Percentiles rank a stretch among this genome's conserved stretches.
Evolutionary conservation across 768 basidiomycete genomes (phyloP).

Genomic region (Suillus weaverae): DNA sequence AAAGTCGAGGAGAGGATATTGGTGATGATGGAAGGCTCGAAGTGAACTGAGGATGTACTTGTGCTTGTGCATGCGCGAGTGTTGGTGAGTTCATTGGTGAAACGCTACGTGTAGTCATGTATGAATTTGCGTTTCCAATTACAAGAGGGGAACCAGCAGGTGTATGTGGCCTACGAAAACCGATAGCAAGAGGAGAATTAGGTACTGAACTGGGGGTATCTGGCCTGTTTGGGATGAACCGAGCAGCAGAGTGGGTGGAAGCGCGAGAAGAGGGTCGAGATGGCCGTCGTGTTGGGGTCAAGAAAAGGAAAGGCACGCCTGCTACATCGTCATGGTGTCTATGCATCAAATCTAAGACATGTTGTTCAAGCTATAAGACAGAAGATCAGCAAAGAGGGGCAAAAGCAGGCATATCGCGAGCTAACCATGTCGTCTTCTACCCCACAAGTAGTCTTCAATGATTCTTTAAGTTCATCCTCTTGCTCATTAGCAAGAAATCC

Average conservation of each 20-base stretch:
- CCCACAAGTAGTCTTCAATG: slow-evolving; percentile 70
- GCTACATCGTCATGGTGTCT: slow-evolving; percentile 85
- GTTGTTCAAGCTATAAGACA: slow-evolving; percentile 70
- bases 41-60: slow-evolving; percentile 62
- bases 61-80: slow-evolving; percentile 55
- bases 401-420: slow-evolving; percentile 11
- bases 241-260: slow-evolving; percentile 64
- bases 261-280: slow-evolving; percentile 82
- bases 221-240: slow-evolving; percentile 61
- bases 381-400: slow-evolving; percentile 18
- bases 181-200: slow-evolving; percentile 70
- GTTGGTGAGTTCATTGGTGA: slow-evolving; percentile 70
- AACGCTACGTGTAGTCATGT: slow-evolving; percentile 52
- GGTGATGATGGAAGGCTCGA: slow-evolving; percentile 84
- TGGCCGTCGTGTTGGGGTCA: slow-evolving; percentile 78
- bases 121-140: slow-evolving; percentile 52
- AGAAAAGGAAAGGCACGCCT: slow-evolving; percentile 79
- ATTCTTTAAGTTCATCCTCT: slow-evolving; percentile 79
- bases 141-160: slow-evolving; percentile 76
- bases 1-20: slow-evolving; percentile 76
- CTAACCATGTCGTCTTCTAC: slow-evolving; percentile 71
- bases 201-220: slow-evolving; percentile 79
- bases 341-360: slow-evolving; percentile 94
- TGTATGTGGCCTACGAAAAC: slow-evolving; percentile 78
- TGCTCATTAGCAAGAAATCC: slow-evolving; percentile 75